Conservation (phyloP, 108 stramenopile genomes). For the Skeletonema grethae region DNA sequence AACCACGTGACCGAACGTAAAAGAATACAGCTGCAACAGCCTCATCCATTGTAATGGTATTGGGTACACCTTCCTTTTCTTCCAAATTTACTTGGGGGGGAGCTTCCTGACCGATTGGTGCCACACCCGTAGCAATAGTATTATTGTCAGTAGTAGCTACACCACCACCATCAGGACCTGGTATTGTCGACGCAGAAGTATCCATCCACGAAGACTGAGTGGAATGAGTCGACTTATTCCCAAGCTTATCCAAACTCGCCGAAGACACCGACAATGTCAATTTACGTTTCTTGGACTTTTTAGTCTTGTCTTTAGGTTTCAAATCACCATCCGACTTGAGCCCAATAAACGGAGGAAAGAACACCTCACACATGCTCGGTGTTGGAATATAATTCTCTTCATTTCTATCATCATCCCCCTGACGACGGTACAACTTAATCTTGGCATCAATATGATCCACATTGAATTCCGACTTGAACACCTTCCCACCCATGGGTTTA, state of each 20-base stretch:
- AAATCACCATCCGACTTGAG: slow-evolving; percentile 19
- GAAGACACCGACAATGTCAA: neutral
- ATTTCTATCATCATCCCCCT: slow-evolving; percentile 23
- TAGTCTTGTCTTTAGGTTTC: slow-evolving; percentile 24
- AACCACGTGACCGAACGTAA: slow-evolving; percentile 63
- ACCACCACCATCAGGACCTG: neutral
- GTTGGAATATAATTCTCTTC: slow-evolving; percentile 51
- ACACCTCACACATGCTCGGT: slow-evolving; percentile 41
- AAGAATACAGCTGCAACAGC: slow-evolving; percentile 57
- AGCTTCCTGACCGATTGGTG: neutral
- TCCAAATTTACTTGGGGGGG: slow-evolving; percentile 15
- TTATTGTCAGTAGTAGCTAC: neutral
- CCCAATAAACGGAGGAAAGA: slow-evolving; percentile 67
- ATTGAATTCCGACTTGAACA: slow-evolving; percentile 35
- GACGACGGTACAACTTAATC: slow-evolving; percentile 49
- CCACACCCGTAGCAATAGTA: neutral
- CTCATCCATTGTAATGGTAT: slow-evolving; percentile 73
- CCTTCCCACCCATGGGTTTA: slow-evolving; percentile 40
- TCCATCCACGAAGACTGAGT: slow-evolving; percentile 7
- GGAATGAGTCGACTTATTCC: slow-evolving; percentile 1
- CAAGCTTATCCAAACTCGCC: neutral
- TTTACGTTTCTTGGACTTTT: slow-evolving; percentile 40
- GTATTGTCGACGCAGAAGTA: slow-evolving; percentile 7
- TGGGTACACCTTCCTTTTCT: slow-evolving; percentile 73
- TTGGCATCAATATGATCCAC: slow-evolving; percentile 56